A percentile compares a stretch with the other conserved stretches of the same genome.
Evolutionary conservation across 129 eudicot genomes (phyloP).

Genomic region (Oenanthe sinensis): DNA sequence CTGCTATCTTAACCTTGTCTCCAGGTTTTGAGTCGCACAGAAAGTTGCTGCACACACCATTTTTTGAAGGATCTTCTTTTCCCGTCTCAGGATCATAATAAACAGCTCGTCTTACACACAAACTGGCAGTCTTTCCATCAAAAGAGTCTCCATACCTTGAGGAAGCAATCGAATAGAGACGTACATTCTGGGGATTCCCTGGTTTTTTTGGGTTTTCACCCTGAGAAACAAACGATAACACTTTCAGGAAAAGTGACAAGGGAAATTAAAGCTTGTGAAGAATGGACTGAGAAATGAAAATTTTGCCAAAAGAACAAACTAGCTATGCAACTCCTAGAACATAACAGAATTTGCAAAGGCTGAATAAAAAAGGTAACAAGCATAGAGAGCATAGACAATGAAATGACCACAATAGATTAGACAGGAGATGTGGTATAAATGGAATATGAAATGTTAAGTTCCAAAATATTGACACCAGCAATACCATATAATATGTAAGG

Average conservation of each 20-base stretch:
- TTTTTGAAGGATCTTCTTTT: slow-evolving; percentile 90
- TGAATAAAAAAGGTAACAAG: not conserved
- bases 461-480: not conserved
- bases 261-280: not conserved
- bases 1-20: slow-evolving; percentile 82
- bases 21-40: slow-evolving; percentile 95
- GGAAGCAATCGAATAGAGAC: slow-evolving; percentile 95
- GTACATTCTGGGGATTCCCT: slow-evolving; percentile 83
- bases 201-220: slow-evolving; percentile 99
- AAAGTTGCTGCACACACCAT: slow-evolving; percentile 90
- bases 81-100: slow-evolving; percentile 94
- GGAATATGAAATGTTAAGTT: not conserved
- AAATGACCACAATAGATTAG: not conserved
- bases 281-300: not conserved
- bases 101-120: slow-evolving; percentile 93
- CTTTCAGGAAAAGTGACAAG: not conserved
- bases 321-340: not conserved
- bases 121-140: slow-evolving; percentile 91
- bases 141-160: slow-evolving; percentile 89
- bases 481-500: not conserved
- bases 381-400: not conserved
- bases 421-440: not conserved
- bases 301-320: not conserved
- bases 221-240: slow-evolving; percentile 27
- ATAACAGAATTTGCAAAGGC: not conserved